Evolutionary conservation across 805 yeast genomes (phyloP), one percentile per base, ranked within the genome.

Genomic region (Nakazawaea holstii): DNA sequence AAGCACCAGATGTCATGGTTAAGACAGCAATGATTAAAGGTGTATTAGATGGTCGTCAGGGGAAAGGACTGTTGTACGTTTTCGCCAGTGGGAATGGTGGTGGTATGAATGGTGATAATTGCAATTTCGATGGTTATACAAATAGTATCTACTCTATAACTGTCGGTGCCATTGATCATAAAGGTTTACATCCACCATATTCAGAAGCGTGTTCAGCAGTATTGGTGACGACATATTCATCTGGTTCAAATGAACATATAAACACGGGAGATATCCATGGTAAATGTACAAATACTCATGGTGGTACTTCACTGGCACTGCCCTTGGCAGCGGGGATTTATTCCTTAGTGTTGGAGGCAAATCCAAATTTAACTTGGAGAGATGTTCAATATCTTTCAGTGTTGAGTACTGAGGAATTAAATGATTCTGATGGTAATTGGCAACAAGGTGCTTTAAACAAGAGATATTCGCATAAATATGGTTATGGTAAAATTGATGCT

Each of bases 301-400:
- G 97, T 9, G 99, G 99, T 17, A 94, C 99, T 0, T 92, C 98
- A 20, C 99, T 99, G 0, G 97, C 99, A 13, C 99, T 99, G 0
- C 99, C 99, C 0, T 73, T 94, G 48, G 98, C 97, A 0, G 97
- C 98, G 0, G 99, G 98, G n/a, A 76, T 94, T 1, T 89, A 87
- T 61, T 79, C 97, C 0, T 70, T 94, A 45, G 87, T 87, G 2
- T 69, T 94, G 43, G 82, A 84, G 55, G 90, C 84, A 3, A 86
- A 95, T 54, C 96, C 97, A 1, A 75, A 83, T 4, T 74, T 94
- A 47, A 87, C 97, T 0, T 94, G 99, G 99, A 77, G 99, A 61
- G 99, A 94, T 61, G 74, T 91, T 47, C 99, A 94, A 67, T 88
- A 91, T 58, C 71, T 94, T 17, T 77, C 87, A 2, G 81, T 92